These are phyloP conservation scores for Neurospora tetraspora DNA, from an alignment of 495 filamentous ascomycete genomes.

Conservation along the genomic window DNA sequence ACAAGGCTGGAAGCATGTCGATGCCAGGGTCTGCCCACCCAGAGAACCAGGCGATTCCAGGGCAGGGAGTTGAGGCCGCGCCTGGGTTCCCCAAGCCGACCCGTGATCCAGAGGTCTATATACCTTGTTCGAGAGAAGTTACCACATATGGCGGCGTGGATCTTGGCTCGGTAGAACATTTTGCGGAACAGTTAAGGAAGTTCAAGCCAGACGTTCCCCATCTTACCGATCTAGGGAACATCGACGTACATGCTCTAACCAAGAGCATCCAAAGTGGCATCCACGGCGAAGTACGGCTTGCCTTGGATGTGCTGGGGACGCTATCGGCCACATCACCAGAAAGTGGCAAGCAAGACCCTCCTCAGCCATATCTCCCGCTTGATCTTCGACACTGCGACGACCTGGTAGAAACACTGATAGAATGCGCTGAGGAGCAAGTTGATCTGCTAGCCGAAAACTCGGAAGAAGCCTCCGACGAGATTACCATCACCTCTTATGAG, in stretches of 20 bases:
- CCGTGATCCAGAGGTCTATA: slow-evolving; percentile 38
- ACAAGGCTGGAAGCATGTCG: slow-evolving; percentile 27
- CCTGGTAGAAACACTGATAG: slow-evolving; percentile 74
- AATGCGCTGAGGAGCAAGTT: slow-evolving; percentile 81
- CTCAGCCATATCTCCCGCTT: slow-evolving; percentile 15
- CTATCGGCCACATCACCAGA: slow-evolving; percentile 51
- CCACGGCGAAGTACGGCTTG: slow-evolving; percentile 74
- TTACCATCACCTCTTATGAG: slow-evolving; percentile 75
- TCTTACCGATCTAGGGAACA: slow-evolving; percentile 68
- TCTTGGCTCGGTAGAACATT: slow-evolving; percentile 46
- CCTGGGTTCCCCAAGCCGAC: slow-evolving; percentile 24
- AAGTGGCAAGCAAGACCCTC: slow-evolving; percentile 42
- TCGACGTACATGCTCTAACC: slow-evolving; percentile 86
- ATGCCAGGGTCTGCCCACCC: slow-evolving; percentile 23
- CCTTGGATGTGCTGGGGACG: slow-evolving; percentile 71
- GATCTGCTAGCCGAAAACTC: slow-evolving; percentile 71
- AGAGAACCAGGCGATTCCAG: slow-evolving; percentile 17
- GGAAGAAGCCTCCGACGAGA: slow-evolving; percentile 72
- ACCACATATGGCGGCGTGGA: slow-evolving; percentile 57
- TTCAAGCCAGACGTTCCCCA: slow-evolving; percentile 63
- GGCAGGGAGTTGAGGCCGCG: slow-evolving; percentile 10
- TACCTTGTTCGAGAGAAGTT: slow-evolving; percentile 52
- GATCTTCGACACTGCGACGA: slow-evolving; percentile 72
- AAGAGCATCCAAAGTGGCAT: slow-evolving; percentile 91
- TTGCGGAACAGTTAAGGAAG: slow-evolving; percentile 52